Conservation (phyloP, 768 basidiomycete species). For the Tulasnella sp. region DNA sequence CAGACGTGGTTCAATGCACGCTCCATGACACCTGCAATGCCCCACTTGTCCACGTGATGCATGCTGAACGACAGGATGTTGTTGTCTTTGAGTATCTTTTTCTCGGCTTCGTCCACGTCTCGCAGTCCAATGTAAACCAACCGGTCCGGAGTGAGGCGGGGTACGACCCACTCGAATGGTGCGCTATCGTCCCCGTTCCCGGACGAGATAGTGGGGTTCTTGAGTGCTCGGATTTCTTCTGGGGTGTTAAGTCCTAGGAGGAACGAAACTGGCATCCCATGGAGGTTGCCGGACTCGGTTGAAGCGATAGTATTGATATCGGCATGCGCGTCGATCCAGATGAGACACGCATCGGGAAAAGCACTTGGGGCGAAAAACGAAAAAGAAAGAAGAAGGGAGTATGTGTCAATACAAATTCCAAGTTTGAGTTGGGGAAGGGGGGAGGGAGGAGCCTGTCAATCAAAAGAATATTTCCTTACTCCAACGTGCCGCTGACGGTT, state of each 20-base stretch:
- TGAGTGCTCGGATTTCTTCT: conserved; percentile 26
- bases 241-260: conserved; percentile 52
- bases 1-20: conserved; percentile 96
- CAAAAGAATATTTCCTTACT: conserved; percentile 42
- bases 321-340: conserved; percentile 97
- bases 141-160: conserved; percentile 61
- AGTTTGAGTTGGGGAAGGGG: too few species aligned
- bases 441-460: not conserved
- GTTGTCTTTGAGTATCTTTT: conserved; percentile 74
- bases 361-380: conserved; percentile 29
- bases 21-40: conserved; percentile 91
- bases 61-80: conserved; percentile 88
- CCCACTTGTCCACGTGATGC: conserved; percentile 81
- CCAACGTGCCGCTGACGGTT: conserved; percentile 85
- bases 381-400: not conserved
- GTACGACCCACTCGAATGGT: conserved; percentile 56
- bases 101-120: conserved; percentile 86
- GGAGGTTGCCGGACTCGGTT: conserved; percentile 89
- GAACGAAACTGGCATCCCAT: conserved; percentile 98
- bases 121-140: conserved; percentile 97
- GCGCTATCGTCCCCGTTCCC: conserved; percentile 14
- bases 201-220: not conserved
- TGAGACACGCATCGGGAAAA: conserved; percentile 59
- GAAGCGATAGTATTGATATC: conserved; percentile 90
- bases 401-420: not conserved